Percentiles rank a stretch among this genome's conserved stretches.
Conservation (phyloP, 768 basidiomycete species). For the Amanita rimosa region DNA sequence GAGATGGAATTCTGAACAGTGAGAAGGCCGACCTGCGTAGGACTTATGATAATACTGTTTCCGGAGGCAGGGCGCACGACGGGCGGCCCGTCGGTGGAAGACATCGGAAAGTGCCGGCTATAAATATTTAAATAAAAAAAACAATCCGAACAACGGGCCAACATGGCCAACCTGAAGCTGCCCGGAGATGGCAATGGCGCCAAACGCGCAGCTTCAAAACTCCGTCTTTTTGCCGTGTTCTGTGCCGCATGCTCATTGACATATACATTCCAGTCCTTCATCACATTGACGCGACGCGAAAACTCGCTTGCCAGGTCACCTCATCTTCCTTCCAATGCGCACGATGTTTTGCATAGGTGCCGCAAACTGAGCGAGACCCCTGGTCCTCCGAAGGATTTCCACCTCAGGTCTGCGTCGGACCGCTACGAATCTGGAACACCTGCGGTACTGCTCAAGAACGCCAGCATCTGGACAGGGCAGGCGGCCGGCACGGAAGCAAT, state of each 20-base stretch:
- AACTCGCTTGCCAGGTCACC: slow-evolving; percentile 6
- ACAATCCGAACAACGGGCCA: background rate
- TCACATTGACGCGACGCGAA: slow-evolving; percentile 8
- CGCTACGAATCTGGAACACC: slow-evolving; percentile 51
- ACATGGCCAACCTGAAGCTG: slow-evolving; percentile 28
- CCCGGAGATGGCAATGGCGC: too few relatives aligned
- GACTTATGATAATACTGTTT: slow-evolving; percentile 53
- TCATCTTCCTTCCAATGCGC: slow-evolving; percentile 25
- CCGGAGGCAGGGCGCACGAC: slow-evolving; percentile 55
- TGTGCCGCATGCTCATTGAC: slow-evolving; percentile 15
- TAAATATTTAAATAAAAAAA: too few relatives aligned
- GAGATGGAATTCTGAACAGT: background rate
- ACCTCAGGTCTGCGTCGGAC: slow-evolving; percentile 37
- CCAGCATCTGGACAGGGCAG: slow-evolving; percentile 53
- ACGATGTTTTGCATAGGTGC: slow-evolving; percentile 38
- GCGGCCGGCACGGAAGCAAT: slow-evolving; percentile 43
- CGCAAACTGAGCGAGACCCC: slow-evolving; percentile 33
- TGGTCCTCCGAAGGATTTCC: slow-evolving; percentile 32
- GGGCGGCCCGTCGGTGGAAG: slow-evolving; percentile 28
- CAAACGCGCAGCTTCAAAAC: slow-evolving; percentile 10
- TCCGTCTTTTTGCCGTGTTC: slow-evolving; percentile 14
- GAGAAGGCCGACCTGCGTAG: slow-evolving; percentile 37
- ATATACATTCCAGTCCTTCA: slow-evolving; percentile 14
- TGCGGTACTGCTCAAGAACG: slow-evolving; percentile 59
- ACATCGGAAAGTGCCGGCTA: slow-evolving; percentile 8